Evolutionary conservation across 805 yeast genomes (phyloP).

Genomic region (Ogataea allantospora): DNA sequence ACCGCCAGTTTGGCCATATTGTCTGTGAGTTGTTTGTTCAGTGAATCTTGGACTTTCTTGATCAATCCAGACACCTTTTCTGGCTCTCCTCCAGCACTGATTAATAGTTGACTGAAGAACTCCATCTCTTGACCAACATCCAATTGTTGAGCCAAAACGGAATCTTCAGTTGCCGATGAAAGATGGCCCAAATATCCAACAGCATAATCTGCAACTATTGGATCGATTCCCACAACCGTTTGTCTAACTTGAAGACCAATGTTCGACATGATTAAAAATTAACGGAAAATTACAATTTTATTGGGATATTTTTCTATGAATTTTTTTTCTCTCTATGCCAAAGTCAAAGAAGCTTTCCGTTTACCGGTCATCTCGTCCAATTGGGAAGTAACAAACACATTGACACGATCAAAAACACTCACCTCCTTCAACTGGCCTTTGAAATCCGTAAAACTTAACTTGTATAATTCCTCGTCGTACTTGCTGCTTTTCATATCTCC

Average conservation of each 20-base stretch:
- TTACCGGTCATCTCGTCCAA: conserved; percentile 88
- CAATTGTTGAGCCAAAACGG: conserved; percentile 72
- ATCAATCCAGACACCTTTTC: conserved; percentile 53
- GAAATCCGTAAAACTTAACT: conserved; percentile 52
- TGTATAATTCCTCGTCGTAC: conserved; percentile 77
- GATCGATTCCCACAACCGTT: conserved; percentile 83
- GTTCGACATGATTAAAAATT: conserved; percentile 30
- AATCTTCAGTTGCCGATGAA: conserved; percentile 73
- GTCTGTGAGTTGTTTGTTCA: conserved; percentile 53
- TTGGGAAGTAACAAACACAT: conserved; percentile 77
- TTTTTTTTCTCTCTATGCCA: conserved; percentile 38
- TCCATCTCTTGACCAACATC: conserved; percentile 65
- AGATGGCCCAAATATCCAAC: conserved; percentile 87
- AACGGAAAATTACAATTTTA: background rate
- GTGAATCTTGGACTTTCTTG: conserved; percentile 44
- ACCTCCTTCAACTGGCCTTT: conserved; percentile 40
- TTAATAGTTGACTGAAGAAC: conserved; percentile 63
- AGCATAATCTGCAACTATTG: conserved; percentile 85
- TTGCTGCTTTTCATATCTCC: conserved; percentile 61
- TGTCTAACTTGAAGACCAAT: conserved; percentile 63
- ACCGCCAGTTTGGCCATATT: conserved; percentile 72
- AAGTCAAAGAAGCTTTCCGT: conserved; percentile 78
- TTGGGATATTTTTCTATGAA: background rate
- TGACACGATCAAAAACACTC: conserved; percentile 78
- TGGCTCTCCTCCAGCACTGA: conserved; percentile 79